phyloP scores from a whole-genome alignment of 495 filamentous ascomycete genomes.

The Ramalina peruviana region DNA sequence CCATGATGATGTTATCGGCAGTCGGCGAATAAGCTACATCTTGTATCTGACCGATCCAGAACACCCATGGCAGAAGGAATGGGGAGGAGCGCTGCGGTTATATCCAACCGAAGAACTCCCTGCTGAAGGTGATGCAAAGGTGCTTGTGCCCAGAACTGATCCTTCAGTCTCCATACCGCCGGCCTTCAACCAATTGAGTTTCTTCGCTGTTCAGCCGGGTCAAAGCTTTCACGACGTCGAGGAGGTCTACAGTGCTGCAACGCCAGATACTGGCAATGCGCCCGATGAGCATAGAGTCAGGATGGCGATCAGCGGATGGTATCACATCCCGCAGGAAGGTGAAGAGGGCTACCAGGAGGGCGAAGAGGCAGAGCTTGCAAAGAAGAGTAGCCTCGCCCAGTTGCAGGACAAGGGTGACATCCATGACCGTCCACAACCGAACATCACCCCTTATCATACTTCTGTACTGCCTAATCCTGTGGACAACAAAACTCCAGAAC shows the following conservation, averaged over 20 bases:
- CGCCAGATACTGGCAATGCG: constrained; percentile 42
- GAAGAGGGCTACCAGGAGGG: constrained; percentile 88
- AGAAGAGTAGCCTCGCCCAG: constrained; percentile 80
- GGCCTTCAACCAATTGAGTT: constrained; percentile 91
- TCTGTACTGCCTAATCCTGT: constrained; percentile 30
- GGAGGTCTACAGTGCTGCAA: constrained; percentile 64
- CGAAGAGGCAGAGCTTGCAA: constrained; percentile 72
- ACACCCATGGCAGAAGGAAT: constrained; percentile 71
- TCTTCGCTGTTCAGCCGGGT: constrained; percentile 95
- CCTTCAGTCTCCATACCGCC: constrained; percentile 69
- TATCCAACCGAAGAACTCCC: constrained; percentile 65
- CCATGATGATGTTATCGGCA: constrained; percentile 97
- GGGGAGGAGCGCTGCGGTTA: constrained; percentile 84
- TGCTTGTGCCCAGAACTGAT: constrained; percentile 64
- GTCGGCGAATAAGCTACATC: constrained; percentile 85
- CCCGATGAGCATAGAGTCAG: constrained; percentile 57
- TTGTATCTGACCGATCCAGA: constrained; percentile 92
- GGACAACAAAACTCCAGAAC: constrained; percentile 25
- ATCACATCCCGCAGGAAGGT: constrained; percentile 90
- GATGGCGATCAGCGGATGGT: constrained; percentile 99
- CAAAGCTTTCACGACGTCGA: constrained; percentile 98
- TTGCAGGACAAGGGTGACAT: constrained; percentile 80
- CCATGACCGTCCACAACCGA: constrained; percentile 64
- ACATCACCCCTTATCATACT: constrained; percentile 33
- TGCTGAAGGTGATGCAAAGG: constrained; percentile 48